Percentiles rank a stretch among this genome's conserved stretches.
Conservation (phyloP, 2,329 filamentous ascomycete genomes). For the Phaeoacremonium minimum region DNA sequence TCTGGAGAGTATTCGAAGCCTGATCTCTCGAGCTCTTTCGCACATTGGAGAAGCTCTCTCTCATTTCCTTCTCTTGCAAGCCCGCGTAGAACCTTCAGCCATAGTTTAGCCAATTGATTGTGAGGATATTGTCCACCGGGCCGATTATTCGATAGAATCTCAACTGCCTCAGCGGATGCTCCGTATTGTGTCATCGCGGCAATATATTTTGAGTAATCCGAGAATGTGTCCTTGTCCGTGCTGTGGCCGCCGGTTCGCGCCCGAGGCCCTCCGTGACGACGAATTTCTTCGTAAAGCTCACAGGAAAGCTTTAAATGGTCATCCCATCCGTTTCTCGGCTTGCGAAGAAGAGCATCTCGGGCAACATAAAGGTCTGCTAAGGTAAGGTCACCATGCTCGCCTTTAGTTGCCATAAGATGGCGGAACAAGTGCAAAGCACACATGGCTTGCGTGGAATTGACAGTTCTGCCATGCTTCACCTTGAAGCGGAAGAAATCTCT, state of each 20-base stretch:
- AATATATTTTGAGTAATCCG: slow-evolving; percentile 39
- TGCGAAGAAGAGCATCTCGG: slow-evolving; percentile 34
- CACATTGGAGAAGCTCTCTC: slow-evolving; percentile 51
- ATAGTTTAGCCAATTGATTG: slow-evolving; percentile 26
- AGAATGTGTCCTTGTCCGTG: slow-evolving; percentile 4
- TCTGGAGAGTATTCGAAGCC: slow-evolving; percentile 37
- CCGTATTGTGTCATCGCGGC: slow-evolving; percentile 49
- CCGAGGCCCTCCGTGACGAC: no score
- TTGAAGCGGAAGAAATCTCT: slow-evolving; percentile 58
- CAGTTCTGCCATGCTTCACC: slow-evolving; percentile 34
- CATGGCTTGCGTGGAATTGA: slow-evolving; percentile 66
- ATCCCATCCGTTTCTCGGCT: slow-evolving; percentile 33
- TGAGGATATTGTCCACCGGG: no score
- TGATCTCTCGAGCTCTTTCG: slow-evolving; percentile 44
- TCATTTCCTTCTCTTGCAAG: slow-evolving; percentile 57
- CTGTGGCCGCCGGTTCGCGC: neutral
- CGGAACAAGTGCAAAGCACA: slow-evolving; percentile 45
- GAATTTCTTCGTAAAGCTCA: slow-evolving; percentile 35
- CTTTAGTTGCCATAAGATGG: slow-evolving; percentile 59
- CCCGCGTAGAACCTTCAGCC: slow-evolving; percentile 53
- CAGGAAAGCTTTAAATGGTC: slow-evolving; percentile 44
- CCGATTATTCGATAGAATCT: slow-evolving; percentile 32
- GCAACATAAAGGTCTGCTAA: slow-evolving; percentile 39
- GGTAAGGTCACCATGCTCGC: slow-evolving; percentile 26
- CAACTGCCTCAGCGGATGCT: slow-evolving; percentile 47